Evolutionary conservation across 257 asterid species (phyloP).

Genomic region (Cordia subcordata): DNA sequence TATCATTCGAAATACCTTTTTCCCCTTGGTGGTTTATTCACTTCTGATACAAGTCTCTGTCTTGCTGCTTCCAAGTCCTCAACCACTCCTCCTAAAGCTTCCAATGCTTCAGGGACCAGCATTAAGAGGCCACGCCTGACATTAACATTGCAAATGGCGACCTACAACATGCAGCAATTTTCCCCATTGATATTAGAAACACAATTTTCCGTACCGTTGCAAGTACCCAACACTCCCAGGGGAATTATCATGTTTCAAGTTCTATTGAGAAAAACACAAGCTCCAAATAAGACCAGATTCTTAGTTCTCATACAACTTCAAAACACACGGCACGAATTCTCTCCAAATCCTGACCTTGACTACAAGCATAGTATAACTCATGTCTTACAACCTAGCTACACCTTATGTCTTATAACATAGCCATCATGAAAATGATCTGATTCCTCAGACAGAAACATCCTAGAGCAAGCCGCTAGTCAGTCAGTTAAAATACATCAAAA

Average conservation of each 20-base stretch:
- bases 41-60: conserved; percentile 72
- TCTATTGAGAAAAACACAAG: background rate
- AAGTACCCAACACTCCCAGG: background rate
- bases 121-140: conserved; percentile 79
- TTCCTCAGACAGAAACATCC: too few species aligned
- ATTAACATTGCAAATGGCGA: conserved; percentile 69
- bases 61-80: conserved; percentile 83
- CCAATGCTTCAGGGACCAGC: conserved; percentile 91
- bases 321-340: background rate
- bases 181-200: conserved; percentile 4
- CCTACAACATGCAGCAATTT: conserved; percentile 34
- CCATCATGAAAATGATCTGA: too few species aligned
- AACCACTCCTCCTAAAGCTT: conserved; percentile 77
- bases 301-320: background rate
- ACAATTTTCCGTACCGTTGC: background rate
- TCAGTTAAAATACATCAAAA: too few species aligned
- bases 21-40: conserved; percentile 95
- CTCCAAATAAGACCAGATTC: background rate
- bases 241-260: background rate
- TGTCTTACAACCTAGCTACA: too few species aligned
- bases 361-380: too few species aligned
- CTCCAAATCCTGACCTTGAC: too few species aligned
- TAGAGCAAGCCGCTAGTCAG: too few species aligned
- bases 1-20: conserved; percentile 49
- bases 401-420: too few species aligned